Evolutionary conservation across 2,329 filamentous ascomycete species (phyloP).

Genomic region (Fusarium redolens): DNA sequence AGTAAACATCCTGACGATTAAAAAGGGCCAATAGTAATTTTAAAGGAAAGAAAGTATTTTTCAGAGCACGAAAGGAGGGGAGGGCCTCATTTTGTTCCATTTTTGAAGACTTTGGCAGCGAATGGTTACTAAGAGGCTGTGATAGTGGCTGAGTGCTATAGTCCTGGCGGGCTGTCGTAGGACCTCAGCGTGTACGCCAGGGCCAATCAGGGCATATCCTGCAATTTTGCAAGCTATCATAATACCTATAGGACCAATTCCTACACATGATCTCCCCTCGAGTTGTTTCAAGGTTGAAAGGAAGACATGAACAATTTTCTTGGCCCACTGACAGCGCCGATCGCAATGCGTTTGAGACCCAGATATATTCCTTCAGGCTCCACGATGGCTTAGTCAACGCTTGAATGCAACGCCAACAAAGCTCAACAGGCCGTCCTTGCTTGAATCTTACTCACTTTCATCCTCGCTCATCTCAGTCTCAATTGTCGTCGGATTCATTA

Average conservation of each 20-base stretch:
- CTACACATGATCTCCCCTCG: rapidly evolving
- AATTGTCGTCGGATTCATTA: too few relatives aligned
- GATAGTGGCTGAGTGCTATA: not conserved
- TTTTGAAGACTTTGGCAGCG: not conserved
- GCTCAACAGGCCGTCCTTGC: not conserved
- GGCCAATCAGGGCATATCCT: not conserved
- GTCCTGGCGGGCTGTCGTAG: not conserved
- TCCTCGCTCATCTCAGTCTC: not conserved
- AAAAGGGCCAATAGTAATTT: not conserved
- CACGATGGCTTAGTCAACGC: conserved; percentile 4
- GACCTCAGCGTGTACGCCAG: not conserved
- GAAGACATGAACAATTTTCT: not conserved
- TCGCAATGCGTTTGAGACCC: not conserved
- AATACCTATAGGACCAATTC: not conserved
- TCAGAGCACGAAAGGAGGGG: rapidly evolving
- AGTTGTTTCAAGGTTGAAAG: not conserved
- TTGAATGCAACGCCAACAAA: not conserved
- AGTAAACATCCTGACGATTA: not conserved
- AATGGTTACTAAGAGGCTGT: not conserved
- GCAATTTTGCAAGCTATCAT: too few relatives aligned
- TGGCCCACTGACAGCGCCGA: not conserved
- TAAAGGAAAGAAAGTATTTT: rapidly evolving
- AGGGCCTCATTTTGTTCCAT: not conserved
- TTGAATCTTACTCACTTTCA: not conserved
- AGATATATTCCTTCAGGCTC: not conserved